Evolutionary conservation across 495 filamentous ascomycete species (phyloP).

Genomic region (Penicillium daleae): DNA sequence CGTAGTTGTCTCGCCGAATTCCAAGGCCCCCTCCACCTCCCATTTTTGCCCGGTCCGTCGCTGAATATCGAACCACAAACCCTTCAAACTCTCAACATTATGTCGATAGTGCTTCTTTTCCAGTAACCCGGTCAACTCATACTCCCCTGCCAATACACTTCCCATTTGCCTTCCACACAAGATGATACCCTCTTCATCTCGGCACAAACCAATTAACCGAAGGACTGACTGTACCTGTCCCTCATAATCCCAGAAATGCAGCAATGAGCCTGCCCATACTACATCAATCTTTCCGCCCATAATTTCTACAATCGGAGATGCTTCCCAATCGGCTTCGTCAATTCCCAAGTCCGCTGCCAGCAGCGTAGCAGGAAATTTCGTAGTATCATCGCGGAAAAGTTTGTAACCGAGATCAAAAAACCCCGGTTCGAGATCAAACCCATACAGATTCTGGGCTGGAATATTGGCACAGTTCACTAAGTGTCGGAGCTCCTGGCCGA

Average conservation of each 20-base stretch:
- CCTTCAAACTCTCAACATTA: slow-evolving; percentile 44
- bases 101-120: slow-evolving; percentile 39
- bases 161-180: slow-evolving; percentile 50
- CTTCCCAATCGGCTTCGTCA: slow-evolving; percentile 6
- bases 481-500: slow-evolving; percentile 50
- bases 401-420: slow-evolving; percentile 57
- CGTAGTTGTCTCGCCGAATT: not conserved
- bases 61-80: slow-evolving; percentile 51
- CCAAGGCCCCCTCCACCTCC: slow-evolving; percentile 34
- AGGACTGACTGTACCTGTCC: slow-evolving; percentile 37
- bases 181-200: slow-evolving; percentile 36
- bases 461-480: slow-evolving; percentile 47
- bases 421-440: slow-evolving; percentile 47
- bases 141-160: slow-evolving; percentile 29
- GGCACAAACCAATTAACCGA: slow-evolving; percentile 38
- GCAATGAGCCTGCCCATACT: slow-evolving; percentile 47
- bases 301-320: not conserved
- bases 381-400: slow-evolving; percentile 50
- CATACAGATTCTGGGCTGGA: slow-evolving; percentile 43
- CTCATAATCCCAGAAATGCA: slow-evolving; percentile 48
- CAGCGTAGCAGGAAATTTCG: slow-evolving; percentile 29
- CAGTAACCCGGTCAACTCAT: slow-evolving; percentile 17
- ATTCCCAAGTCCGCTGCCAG: not conserved
- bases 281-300: slow-evolving; percentile 40
- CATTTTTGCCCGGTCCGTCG: slow-evolving; percentile 43